These are phyloP conservation scores for Parasarocladium wereldwijsianum DNA, from an alignment of 2,329 filamentous ascomycete genomes.

Conservation along the genomic window DNA sequence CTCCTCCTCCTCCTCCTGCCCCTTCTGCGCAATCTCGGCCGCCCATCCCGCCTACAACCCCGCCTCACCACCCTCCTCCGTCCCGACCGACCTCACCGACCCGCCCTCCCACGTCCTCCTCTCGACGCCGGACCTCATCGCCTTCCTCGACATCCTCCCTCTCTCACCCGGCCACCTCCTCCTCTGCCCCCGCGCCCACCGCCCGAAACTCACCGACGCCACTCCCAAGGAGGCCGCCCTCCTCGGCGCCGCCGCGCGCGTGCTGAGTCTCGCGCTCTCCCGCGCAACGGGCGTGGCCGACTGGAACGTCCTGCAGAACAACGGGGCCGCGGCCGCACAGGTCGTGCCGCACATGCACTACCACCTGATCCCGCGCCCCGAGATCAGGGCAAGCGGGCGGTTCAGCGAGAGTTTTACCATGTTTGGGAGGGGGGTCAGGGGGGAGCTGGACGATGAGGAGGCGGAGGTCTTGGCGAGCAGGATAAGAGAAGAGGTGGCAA, in stretches of 20 bases:
- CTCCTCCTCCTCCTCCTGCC: too few relatives aligned
- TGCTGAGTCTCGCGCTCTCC: constrained; percentile 58
- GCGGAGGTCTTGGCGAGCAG: constrained; percentile 42
- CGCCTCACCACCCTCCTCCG: constrained; percentile 22
- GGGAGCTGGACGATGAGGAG: constrained; percentile 66
- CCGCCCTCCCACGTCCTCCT: constrained; percentile 53
- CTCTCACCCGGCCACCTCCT: constrained; percentile 73
- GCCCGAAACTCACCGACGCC: constrained; percentile 63
- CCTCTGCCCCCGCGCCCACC: constrained; percentile 63
- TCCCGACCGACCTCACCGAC: constrained; percentile 18
- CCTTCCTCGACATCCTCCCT: constrained; percentile 89
- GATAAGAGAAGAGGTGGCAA: constrained; percentile 33
- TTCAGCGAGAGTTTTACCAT: constrained; percentile 60
- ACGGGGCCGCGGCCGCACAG: constrained; percentile 77
- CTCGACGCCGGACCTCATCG: constrained; percentile 61
- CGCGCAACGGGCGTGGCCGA: constrained; percentile 58
- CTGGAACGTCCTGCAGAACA: constrained; percentile 97
- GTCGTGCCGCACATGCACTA: constrained; percentile 91
- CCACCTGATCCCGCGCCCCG: constrained; percentile 78
- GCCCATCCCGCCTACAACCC: constrained; percentile 33
- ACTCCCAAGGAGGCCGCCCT: constrained; percentile 46
- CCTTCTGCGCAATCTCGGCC: constrained; percentile 46
- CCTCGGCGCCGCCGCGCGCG: constrained; percentile 52
- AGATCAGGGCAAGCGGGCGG: constrained; percentile 38
- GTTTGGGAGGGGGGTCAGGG: constrained; percentile 61